A percentile compares a stretch with the other conserved stretches of the same genome.
These are phyloP conservation scores for Fusarium transvaalense DNA, from an alignment of 2,329 filamentous ascomycete species.

Conservation along the genomic window DNA sequence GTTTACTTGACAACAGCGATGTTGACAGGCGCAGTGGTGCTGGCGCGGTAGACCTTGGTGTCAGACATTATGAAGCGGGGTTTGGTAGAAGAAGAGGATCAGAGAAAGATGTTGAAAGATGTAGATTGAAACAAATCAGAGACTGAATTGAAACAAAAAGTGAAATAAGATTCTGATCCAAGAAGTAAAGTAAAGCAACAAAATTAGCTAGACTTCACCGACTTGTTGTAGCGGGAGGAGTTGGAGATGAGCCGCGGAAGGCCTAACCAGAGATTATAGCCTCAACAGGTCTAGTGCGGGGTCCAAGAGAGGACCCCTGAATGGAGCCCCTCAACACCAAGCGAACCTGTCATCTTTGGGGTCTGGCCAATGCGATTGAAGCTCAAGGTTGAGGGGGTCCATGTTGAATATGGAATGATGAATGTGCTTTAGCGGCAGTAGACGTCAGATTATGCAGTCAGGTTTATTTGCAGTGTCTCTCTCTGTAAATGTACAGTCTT, in stretches of 20 bases:
- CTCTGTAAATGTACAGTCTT: background rate
- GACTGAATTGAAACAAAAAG: constrained; percentile 14
- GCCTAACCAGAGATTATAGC: constrained; percentile 33
- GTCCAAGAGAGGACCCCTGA: constrained; percentile 43
- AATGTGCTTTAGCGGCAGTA: background rate
- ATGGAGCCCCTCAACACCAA: constrained; percentile 41
- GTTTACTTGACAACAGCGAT: constrained; percentile 94
- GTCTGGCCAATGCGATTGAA: constrained; percentile 17
- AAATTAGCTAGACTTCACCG: constrained; percentile 41
- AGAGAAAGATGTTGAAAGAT: background rate
- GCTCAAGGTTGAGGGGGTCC: constrained; percentile 1
- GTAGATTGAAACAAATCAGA: background rate
- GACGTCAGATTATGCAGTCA: background rate
- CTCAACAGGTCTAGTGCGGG: constrained; percentile 47
- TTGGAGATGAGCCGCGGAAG: constrained; percentile 44
- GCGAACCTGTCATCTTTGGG: constrained; percentile 3
- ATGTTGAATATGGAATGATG: no score
- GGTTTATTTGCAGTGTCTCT: background rate
- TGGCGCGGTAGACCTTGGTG: constrained; percentile 82
- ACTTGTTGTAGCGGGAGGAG: constrained; percentile 47
- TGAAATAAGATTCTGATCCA: no score
- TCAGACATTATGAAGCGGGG: constrained; percentile 58
- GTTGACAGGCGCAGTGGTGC: constrained; percentile 96
- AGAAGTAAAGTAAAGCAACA: constrained; percentile 12
- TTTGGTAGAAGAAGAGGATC: background rate